Evolutionary conservation across 805 yeast genomes (phyloP).

Genomic region (Candida insectalens): DNA sequence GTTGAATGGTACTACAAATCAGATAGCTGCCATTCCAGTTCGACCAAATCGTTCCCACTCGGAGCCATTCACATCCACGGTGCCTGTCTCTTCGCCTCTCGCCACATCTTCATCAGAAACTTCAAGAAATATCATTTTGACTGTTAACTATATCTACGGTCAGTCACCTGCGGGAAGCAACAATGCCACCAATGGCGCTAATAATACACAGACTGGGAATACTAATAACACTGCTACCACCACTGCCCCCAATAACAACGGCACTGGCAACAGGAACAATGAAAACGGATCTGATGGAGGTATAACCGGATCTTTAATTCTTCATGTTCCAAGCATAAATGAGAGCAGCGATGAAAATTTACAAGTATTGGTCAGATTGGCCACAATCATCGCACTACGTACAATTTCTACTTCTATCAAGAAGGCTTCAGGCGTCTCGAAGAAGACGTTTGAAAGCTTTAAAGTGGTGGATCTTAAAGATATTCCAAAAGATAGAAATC

Average conservation of each 20-base stretch:
- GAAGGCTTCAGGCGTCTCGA: constrained; percentile 42
- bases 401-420: constrained; percentile 44
- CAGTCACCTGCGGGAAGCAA: constrained; percentile 11
- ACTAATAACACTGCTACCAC: constrained; percentile 16
- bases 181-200: constrained; percentile 1
- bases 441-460: constrained; percentile 41
- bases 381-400: constrained; percentile 61
- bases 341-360: constrained; percentile 51
- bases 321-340: constrained; percentile 58
- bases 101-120: constrained; percentile 10
- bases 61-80: neutral
- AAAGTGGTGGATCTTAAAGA: constrained; percentile 26
- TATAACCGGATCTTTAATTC: constrained; percentile 44
- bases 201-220: constrained; percentile 18
- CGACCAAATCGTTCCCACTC: neutral
- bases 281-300: constrained; percentile 3
- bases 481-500: constrained; percentile 19
- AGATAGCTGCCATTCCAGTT: neutral
- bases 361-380: constrained; percentile 52
- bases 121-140: constrained; percentile 28
- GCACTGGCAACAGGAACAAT: too few relatives aligned
- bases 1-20: neutral
- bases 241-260: constrained; percentile 7
- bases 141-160: constrained; percentile 30
- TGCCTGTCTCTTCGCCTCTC: neutral